A percentile compares a stretch with the other conserved stretches of the same genome.
Evolutionary conservation across 179 eudicot species (phyloP).

Genomic region (Camellia oleifera): DNA sequence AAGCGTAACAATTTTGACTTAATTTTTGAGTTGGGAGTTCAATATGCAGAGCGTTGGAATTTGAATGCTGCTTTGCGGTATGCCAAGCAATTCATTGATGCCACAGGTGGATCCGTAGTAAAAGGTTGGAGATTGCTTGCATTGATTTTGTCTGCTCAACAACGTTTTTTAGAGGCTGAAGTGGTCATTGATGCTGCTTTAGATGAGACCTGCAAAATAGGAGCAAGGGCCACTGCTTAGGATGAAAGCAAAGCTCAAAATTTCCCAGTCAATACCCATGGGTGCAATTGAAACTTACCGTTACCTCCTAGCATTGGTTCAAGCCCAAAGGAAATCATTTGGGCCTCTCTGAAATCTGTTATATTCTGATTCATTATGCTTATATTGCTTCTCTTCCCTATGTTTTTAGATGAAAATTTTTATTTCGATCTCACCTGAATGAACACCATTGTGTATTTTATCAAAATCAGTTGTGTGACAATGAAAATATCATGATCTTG

Average conservation of each 20-base stretch:
- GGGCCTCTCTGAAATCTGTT: slow-evolving; percentile 58
- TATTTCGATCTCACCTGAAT: not conserved
- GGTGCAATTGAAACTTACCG: slow-evolving; percentile 74
- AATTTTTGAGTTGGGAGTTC: slow-evolving; percentile 62
- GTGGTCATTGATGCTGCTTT: slow-evolving; percentile 69
- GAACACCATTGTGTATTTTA: not conserved
- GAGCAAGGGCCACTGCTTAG: slow-evolving; percentile 73
- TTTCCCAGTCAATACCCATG: slow-evolving; percentile 49
- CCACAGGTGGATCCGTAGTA: slow-evolving; percentile 63
- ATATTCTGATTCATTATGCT: slow-evolving; percentile 16
- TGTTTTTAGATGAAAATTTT: not conserved
- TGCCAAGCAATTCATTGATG: slow-evolving; percentile 57
- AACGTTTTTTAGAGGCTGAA: slow-evolving; percentile 71
- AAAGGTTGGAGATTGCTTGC: slow-evolving; percentile 79
- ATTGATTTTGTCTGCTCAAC: slow-evolving; percentile 74
- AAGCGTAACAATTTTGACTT: slow-evolving; percentile 45
- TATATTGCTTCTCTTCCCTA: not conserved
- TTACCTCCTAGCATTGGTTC: slow-evolving; percentile 70
- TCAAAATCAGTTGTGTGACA: too few relatives aligned
- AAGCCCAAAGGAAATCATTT: slow-evolving; percentile 68
- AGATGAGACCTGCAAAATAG: slow-evolving; percentile 87
- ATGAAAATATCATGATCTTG: not conserved
- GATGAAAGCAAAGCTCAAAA: slow-evolving; percentile 72
- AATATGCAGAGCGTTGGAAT: slow-evolving; percentile 83
- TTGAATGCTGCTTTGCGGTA: slow-evolving; percentile 59